Conservation (phyloP, 352 stramenopile species). For the Phytophthora pinifolia region DNA sequence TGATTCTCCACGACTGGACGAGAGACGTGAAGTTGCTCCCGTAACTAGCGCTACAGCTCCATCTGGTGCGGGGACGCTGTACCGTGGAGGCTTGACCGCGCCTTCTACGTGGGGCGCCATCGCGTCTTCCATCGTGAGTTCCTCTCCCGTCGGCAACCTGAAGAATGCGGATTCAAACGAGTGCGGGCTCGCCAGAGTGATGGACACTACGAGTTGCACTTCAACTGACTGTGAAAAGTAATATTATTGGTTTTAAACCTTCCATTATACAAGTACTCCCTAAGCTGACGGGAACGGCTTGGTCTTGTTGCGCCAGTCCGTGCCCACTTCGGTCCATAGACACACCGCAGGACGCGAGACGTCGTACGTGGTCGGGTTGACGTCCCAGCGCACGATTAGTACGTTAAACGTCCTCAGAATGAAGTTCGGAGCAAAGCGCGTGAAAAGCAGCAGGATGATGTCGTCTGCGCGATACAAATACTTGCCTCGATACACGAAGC, state of each 20-base stretch:
- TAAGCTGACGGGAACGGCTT: conserved; percentile 34
- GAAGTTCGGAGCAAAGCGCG: conserved; percentile 28
- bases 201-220: conserved; percentile 46
- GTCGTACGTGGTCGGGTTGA: conserved; percentile 31
- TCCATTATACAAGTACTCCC: no score
- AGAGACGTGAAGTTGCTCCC: conserved; percentile 2
- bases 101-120: conserved; percentile 22
- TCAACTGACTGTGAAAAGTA: conserved; percentile 12
- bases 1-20: conserved; percentile 19
- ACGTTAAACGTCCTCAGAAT: conserved; percentile 41
- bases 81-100: conserved; percentile 30
- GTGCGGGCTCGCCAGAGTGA: conserved; percentile 33
- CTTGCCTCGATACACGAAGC: conserved; percentile 34
- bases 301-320: conserved; percentile 36
- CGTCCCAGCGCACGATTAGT: conserved; percentile 36
- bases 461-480: conserved; percentile 33
- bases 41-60: conserved; percentile 13
- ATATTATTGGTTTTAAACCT: no score
- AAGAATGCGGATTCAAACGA: conserved; percentile 14
- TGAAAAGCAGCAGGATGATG: conserved; percentile 33
- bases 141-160: conserved; percentile 11
- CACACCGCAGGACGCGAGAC: conserved; percentile 34
- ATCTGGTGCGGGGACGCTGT: conserved; percentile 30
- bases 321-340: conserved; percentile 38
- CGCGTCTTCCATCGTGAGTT: conserved; percentile 23